Evolutionary conservation across 2,329 filamentous ascomycete genomes (phyloP), one percentile per base, ranked within the genome.

Genomic region (Penicillium sclerotiorum): DNA sequence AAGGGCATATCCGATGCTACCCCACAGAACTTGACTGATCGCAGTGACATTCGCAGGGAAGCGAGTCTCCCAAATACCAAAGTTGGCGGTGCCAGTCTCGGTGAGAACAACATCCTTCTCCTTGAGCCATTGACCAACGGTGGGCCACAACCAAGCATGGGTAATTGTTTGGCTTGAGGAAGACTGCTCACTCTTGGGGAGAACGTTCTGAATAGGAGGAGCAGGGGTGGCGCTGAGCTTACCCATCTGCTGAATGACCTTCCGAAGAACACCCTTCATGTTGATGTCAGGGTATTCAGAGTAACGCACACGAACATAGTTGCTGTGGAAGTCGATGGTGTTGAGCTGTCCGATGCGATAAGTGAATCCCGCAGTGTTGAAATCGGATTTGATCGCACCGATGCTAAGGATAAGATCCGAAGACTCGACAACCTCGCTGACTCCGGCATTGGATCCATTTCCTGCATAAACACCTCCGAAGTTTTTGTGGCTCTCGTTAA

Each of bases 401-500:
- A 76, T 73, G 44, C 66, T 72, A 12, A 76, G 59, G 22, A 76
- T 70, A 13, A 75, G 61, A 47, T 76, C 73, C 1, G 72, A 69
- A 9, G 62, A 64, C 46, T 72, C 67, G 9, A 76, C 70, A 9
- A 67, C 66, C 51, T 74, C 67, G 44, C 68, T 64, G 13, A 74
- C 67, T 49, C 65, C 65, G 1, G 82, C 78, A 45, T 86, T 81
- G 25, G 86, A 90, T 28, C 87, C 89, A 50, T 81, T 80, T n/a
- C 91, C 91, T 8, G 88, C 87, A 68, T 95, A 95, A 5, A 95
- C 88, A 56, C 91, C 91, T 18, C 88, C 88, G 59, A 87, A 95
- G 63, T 83, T 88, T n/a, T 80, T 76, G 39, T 88, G 80, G 2
- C 81, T 81, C 70, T 96, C 90, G 62, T 94, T 81, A 39, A 96